Percentiles rank a stretch among this genome's conserved stretches.
Evolutionary conservation across 1,139 yeast species (phyloP).

Genomic region (Kurtzmaniella quercitrusa): DNA sequence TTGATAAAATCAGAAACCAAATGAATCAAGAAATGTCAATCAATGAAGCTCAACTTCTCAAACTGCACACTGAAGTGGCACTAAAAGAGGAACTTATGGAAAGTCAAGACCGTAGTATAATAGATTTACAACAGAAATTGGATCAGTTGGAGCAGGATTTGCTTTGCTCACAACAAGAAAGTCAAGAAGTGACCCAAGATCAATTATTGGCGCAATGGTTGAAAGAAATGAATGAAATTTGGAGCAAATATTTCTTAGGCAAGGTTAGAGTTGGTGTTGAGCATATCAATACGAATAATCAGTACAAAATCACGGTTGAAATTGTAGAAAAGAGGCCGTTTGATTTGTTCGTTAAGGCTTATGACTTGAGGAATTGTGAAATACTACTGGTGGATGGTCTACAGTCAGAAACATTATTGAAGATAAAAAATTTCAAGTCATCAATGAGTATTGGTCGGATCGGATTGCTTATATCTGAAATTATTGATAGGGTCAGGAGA

Average conservation of each 20-base stretch:
- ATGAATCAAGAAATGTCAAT: background rate
- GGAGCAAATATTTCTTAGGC: slow-evolving; percentile 10
- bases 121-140: slow-evolving; percentile 12
- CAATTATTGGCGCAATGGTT: slow-evolving; percentile 28
- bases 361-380: background rate
- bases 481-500: background rate
- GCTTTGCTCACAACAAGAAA: background rate
- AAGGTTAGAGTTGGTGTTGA: background rate
- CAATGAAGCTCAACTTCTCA: slow-evolving; percentile 1
- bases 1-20: background rate
- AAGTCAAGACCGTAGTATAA: slow-evolving; percentile 5
- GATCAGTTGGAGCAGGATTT: slow-evolving; percentile 10
- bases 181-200: slow-evolving; percentile 7
- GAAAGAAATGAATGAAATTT: slow-evolving; percentile 23
- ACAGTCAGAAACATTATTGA: background rate
- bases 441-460: background rate
- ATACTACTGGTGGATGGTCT: background rate
- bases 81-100: slow-evolving; percentile 5
- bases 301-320: background rate
- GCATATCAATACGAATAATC: background rate
- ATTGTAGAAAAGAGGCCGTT: background rate
- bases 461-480: background rate
- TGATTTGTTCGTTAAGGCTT: background rate
- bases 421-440: background rate
- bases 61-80: slow-evolving; percentile 4